Percentiles rank a stretch among this genome's conserved stretches.
These are phyloP conservation scores for Plasmodium vinckei DNA, from an alignment of 169 alveolate genomes.

Conservation along the genomic window DNA sequence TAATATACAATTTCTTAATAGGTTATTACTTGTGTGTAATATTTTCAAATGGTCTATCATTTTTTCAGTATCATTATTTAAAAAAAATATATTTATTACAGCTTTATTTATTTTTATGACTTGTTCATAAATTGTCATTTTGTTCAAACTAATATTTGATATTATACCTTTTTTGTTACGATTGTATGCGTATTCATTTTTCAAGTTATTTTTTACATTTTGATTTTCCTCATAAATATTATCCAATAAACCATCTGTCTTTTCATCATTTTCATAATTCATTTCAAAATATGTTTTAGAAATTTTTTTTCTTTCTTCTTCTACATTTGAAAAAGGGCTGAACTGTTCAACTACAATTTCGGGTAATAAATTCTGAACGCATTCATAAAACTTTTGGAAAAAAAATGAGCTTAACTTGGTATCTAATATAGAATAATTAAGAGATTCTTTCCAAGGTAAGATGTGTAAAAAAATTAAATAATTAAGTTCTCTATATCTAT, in stretches of 20 bases:
- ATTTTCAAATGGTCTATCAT: neutral
- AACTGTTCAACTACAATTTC: constrained; percentile 47
- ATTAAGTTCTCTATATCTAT: constrained; percentile 59
- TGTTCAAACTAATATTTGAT: neutral
- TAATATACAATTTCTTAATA: constrained; percentile 20
- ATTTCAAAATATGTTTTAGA: neutral
- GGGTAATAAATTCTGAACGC: constrained; percentile 57
- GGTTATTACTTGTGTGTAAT: constrained; percentile 1
- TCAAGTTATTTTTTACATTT: too few species aligned
- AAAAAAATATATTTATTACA: constrained; percentile 19
- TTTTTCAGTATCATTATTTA: neutral
- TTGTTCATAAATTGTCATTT: constrained; percentile 17
- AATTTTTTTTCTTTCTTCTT: neutral
- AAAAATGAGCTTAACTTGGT: constrained; percentile 45
- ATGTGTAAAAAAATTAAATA: constrained; percentile 41
- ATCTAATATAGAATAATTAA: constrained; percentile 19
- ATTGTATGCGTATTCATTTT: too few species aligned
- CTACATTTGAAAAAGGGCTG: neutral
- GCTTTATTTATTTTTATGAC: constrained; percentile 12
- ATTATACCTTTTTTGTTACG: neutral
- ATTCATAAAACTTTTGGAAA: constrained; percentile 70
- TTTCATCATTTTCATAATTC: neutral
- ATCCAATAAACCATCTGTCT: too few species aligned
- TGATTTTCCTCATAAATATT: too few species aligned
- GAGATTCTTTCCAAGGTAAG: constrained; percentile 36